Conservation (phyloP, 2,329 filamentous ascomycete genomes). For the Pestalotiopsis sp. region DNA sequence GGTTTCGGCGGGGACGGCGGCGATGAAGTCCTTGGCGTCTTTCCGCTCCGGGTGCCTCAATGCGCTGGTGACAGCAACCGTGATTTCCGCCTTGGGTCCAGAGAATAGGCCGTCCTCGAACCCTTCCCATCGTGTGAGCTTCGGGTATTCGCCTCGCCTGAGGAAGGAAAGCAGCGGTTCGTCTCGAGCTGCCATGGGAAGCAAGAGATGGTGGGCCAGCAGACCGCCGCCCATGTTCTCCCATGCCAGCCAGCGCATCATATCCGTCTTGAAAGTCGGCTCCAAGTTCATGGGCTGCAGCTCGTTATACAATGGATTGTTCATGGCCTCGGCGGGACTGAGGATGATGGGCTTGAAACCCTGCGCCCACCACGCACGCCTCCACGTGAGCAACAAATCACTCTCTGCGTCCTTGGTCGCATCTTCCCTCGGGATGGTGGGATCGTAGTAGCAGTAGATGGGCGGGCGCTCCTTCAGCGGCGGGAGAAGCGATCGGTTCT, state of each 20-base stretch:
- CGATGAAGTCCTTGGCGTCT: slow-evolving; percentile 61
- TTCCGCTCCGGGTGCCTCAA: slow-evolving; percentile 57
- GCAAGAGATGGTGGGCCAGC: slow-evolving; percentile 73
- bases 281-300: slow-evolving; percentile 65
- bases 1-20: slow-evolving; percentile 56
- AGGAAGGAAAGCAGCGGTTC: slow-evolving; percentile 72
- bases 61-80: slow-evolving; percentile 60
- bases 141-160: slow-evolving; percentile 72
- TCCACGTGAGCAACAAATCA: slow-evolving; percentile 80
- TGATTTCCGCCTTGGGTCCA: slow-evolving; percentile 65
- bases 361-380: slow-evolving; percentile 92
- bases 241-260: slow-evolving; percentile 91
- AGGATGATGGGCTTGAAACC: slow-evolving; percentile 86
- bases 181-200: slow-evolving; percentile 79
- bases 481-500: slow-evolving; percentile 80
- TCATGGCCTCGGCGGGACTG: slow-evolving; percentile 76
- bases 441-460: slow-evolving; percentile 91
- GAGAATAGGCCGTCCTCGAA: slow-evolving; percentile 73
- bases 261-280: slow-evolving; percentile 62
- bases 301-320: slow-evolving; percentile 75
- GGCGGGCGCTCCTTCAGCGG: slow-evolving; percentile 68
- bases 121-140: slow-evolving; percentile 71
- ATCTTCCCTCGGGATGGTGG: slow-evolving; percentile 60
- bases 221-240: slow-evolving; percentile 85
- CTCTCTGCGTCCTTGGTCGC: slow-evolving; percentile 72